Evolutionary conservation across 177 flowering plant species (phyloP), one percentile per base, ranked within the genome.

Genomic region (Telopea speciosissima): DNA sequence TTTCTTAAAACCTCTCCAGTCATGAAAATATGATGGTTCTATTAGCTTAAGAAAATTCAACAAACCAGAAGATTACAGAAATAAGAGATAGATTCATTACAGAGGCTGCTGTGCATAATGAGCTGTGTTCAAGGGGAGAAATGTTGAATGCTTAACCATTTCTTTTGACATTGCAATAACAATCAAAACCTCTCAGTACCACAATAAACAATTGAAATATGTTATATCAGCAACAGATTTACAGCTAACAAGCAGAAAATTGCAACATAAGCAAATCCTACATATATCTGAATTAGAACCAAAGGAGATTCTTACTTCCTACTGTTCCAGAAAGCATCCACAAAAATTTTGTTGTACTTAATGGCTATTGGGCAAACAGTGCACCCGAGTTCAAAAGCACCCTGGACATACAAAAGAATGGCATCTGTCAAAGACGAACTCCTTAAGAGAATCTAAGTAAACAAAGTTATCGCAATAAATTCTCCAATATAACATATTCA

Each of bases 281-380:
- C 62, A 19, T 52, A 59, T 61, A 61, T 62, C 25, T 24, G 25
- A 54, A 8, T 17, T 52, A 10, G 45, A 52, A 12, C 62, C 49
- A 28, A 33, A 63, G 45, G 65, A 13, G 73, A 66, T 28, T 62
- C 96, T 88, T 87, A 95, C 99, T 95, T 90, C 73, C 83, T 83
- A 77, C 99, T 95, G 76, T 95, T 95, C 99, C 98, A 95, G 68
- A 95, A 95, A 68, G 99, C 99, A 81, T 95, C 99, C 70, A 95
- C 99, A 66, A 95, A 95, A 67, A 95, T 90, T 74, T 91, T 93
- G 73, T 95, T 93, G 87, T 95, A 95, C 84, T 95, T 95, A 81
- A 95, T 90, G 78, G 99, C 99, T 66, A 95, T 52, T 12, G 99
- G 99, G 74, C 99, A 95, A 69, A 95, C 97, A 63, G 98, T 91